These are phyloP conservation scores for Micractinium sp. DNA, from an alignment of 139 green algal species.

Conservation along the genomic window DNA sequence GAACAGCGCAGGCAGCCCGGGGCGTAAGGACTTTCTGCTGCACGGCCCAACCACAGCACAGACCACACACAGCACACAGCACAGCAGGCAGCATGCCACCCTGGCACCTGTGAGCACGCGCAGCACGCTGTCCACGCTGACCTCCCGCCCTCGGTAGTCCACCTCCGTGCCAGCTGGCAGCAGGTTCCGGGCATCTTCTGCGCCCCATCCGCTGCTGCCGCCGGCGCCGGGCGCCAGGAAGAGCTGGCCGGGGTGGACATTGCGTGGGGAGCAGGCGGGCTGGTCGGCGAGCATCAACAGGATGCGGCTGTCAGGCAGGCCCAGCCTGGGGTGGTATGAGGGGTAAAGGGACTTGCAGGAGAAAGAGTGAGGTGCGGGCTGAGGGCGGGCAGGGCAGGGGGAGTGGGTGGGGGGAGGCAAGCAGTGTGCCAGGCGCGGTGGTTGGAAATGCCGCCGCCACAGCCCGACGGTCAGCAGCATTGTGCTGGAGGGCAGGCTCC, in stretches of 20 bases:
- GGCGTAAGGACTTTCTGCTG: too few relatives aligned
- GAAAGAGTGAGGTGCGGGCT: not conserved
- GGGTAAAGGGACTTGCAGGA: not conserved
- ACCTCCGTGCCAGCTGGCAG: slow-evolving; percentile 88
- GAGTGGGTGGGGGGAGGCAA: not conserved
- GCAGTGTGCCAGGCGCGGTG: not conserved
- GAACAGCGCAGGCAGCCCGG: not conserved
- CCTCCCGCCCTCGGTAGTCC: slow-evolving; percentile 93
- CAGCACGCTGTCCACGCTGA: slow-evolving; percentile 89
- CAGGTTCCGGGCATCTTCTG: slow-evolving; percentile 77
- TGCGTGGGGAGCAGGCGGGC: slow-evolving; percentile 89
- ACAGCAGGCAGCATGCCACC: too few relatives aligned
- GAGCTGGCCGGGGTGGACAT: slow-evolving; percentile 63
- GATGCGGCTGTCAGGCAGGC: slow-evolving; percentile 94
- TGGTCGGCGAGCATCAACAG: slow-evolving; percentile 95
- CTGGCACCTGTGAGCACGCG: slow-evolving; percentile 78
- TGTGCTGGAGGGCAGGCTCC: too few relatives aligned
- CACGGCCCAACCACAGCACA: too few relatives aligned
- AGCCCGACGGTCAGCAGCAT: too few relatives aligned
- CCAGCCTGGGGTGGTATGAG: slow-evolving; percentile 60
- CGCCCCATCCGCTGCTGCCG: slow-evolving; percentile 58
- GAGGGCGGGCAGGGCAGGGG: not conserved
- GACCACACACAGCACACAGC: not conserved
- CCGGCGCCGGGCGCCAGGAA: not conserved
- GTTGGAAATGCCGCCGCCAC: too few relatives aligned